A percentile compares a stretch with the other conserved stretches of the same genome.
Conservation (phyloP, 257 asterid genomes). For the Galeopsis tetrahit region DNA sequence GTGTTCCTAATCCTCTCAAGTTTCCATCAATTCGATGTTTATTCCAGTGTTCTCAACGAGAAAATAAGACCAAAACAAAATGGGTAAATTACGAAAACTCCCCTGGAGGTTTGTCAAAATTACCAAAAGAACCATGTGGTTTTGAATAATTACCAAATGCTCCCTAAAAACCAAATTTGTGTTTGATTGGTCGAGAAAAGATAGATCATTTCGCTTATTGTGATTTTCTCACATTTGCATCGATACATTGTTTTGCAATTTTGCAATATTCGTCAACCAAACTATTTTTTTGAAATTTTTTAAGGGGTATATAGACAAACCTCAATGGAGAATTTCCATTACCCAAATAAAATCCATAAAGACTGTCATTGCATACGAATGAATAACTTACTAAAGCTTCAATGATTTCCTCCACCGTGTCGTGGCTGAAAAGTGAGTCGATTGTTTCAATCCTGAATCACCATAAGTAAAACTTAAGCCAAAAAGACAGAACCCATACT, state of each 20-base stretch:
- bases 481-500: conserved; percentile 14
- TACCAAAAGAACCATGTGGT: neutral
- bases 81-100: neutral
- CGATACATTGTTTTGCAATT: neutral
- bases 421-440: conserved; percentile 71
- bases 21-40: conserved; percentile 2
- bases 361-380: neutral
- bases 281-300: neutral
- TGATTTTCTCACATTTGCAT: neutral
- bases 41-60: neutral
- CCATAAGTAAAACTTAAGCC: conserved; percentile 25
- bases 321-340: neutral
- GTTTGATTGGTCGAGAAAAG: neutral
- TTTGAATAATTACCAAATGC: neutral
- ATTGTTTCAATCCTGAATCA: conserved; percentile 72
- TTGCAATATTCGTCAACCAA: neutral
- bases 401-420: conserved; percentile 87
- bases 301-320: neutral
- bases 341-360: conserved; percentile 1
- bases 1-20: neutral
- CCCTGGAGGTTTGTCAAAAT: neutral
- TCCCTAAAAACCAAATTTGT: neutral
- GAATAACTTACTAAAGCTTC: conserved; percentile 75
- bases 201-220: neutral
- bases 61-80: neutral